phyloP scores from a whole-genome alignment of 176 grass and related monocot species.

The Oryza longistaminata region DNA sequence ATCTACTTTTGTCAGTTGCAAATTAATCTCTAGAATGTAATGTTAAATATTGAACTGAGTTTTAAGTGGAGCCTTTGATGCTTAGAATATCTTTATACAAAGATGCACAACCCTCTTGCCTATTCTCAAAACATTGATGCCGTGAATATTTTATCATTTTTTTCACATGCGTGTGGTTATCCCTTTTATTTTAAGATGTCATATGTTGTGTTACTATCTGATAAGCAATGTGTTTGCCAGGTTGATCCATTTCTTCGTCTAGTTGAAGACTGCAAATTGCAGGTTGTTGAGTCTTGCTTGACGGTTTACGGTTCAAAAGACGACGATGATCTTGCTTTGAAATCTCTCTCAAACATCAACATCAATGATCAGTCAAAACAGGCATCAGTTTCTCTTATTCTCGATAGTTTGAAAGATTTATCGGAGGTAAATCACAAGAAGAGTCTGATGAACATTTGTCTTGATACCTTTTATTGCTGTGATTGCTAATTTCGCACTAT shows the following conservation, averaged over 20 bases:
- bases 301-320: conserved; percentile 77
- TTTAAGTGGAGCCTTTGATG: background rate
- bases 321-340: conserved; percentile 70
- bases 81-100: background rate
- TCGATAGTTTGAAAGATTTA: conserved; percentile 63
- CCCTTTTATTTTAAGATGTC: conserved; percentile 17
- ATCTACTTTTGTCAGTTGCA: background rate
- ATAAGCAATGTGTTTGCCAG: conserved; percentile 42
- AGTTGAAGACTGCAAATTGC: conserved; percentile 81
- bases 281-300: conserved; percentile 48
- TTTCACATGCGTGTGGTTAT: background rate
- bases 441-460: background rate
- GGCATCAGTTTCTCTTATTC: conserved; percentile 69
- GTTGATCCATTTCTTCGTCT: conserved; percentile 86
- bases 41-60: conserved; percentile 5
- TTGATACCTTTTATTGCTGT: background rate
- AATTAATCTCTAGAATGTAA: background rate
- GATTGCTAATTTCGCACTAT: conserved; percentile 11
- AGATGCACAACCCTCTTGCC: background rate
- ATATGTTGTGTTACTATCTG: conserved; percentile 4
- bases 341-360: conserved; percentile 64
- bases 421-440: conserved; percentile 54
- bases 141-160: conserved; percentile 11
- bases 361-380: conserved; percentile 66
- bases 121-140: background rate